A percentile compares a stretch with the other conserved stretches of the same genome.
Conservation (phyloP, 345 rosid species). For the Firmiana major region DNA sequence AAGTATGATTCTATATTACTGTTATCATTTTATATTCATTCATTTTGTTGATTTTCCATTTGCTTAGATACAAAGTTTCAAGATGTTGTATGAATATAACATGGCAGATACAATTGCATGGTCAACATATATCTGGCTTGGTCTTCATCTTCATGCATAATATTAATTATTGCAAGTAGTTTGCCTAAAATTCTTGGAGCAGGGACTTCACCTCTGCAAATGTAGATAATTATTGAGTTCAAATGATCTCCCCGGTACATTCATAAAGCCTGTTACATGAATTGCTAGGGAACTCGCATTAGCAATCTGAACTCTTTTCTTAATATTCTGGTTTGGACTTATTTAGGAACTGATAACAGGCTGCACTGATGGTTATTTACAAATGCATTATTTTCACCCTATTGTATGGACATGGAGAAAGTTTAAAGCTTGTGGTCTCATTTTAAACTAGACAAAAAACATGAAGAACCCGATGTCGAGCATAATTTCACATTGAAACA, state of each 20-base stretch:
- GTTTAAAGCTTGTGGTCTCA: not conserved
- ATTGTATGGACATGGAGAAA: not conserved
- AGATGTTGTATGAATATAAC: not conserved
- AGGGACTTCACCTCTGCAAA: not conserved
- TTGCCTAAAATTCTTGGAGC: not conserved
- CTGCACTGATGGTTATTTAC: not conserved
- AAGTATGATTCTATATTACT: slow-evolving; percentile 34
- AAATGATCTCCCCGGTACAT: not conserved
- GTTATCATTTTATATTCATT: not conserved
- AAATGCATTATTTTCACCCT: not conserved
- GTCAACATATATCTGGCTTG: not conserved
- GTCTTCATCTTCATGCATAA: not conserved
- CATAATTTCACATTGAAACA: not conserved
- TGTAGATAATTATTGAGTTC: not conserved
- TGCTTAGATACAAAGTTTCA: not conserved
- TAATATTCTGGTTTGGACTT: not conserved
- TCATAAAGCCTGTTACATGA: not conserved
- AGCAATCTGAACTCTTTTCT: not conserved
- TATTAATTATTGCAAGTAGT: not conserved
- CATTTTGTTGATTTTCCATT: not conserved
- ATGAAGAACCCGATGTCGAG: not conserved
- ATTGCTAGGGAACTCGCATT: not conserved
- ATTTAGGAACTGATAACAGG: not conserved
- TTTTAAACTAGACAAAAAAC: not conserved
- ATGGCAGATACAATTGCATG: not conserved